Conservation (phyloP, 306 rosid species). For the Dryas octopetala region DNA sequence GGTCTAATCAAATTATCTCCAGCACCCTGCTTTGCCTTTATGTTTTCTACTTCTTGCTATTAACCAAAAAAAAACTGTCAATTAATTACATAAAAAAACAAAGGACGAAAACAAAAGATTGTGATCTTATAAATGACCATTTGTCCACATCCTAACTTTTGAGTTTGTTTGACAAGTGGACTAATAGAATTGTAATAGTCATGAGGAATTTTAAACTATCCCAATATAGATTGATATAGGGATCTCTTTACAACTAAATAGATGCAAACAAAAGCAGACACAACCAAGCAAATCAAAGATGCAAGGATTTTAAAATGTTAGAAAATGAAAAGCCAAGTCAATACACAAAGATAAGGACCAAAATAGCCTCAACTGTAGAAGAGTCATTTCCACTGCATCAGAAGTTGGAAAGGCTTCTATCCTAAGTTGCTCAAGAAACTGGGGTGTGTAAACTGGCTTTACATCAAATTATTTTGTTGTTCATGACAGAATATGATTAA, state of each 20-base stretch:
- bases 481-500: not conserved
- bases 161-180: not conserved
- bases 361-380: not conserved
- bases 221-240: not conserved
- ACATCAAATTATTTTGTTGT: not conserved
- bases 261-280: not conserved
- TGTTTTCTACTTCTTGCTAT: constrained; percentile 71
- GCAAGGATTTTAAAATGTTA: not conserved
- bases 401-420: not conserved
- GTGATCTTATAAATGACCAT: not conserved
- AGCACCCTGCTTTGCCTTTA: constrained; percentile 43
- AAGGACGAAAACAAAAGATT: not conserved
- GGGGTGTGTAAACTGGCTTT: not conserved
- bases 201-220: not conserved
- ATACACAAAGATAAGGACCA: not conserved
- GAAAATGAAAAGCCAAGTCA: not conserved
- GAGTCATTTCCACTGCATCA: not conserved
- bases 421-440: not conserved
- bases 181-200: not conserved
- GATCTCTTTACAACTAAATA: not conserved
- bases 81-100: constrained; percentile 18
- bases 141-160: not conserved
- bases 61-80: constrained; percentile 17
- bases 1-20: constrained; percentile 39
- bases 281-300: not conserved